A percentile compares a stretch with the other conserved stretches of the same genome.
Evolutionary conservation across 257 asterid genomes (phyloP).

Genomic region (Solanum phureja): DNA sequence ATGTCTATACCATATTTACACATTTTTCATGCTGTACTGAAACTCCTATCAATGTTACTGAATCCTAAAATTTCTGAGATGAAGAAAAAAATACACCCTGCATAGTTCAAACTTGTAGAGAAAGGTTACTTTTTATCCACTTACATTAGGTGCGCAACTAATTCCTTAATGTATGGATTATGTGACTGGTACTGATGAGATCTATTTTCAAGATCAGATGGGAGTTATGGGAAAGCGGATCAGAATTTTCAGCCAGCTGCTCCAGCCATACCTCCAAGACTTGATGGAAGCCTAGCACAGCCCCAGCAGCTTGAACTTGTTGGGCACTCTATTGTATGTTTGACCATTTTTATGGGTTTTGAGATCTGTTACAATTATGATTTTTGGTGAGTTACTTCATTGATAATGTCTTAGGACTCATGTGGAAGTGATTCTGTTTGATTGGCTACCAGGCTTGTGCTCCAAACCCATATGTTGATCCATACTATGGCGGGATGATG

Average conservation of each 20-base stretch:
- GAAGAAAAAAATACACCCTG: neutral
- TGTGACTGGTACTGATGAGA: conserved; percentile 2
- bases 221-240: conserved; percentile 18
- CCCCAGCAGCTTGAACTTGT: conserved; percentile 54
- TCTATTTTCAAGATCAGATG: conserved; percentile 34
- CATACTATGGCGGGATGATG: conserved; percentile 65
- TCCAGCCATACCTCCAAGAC: conserved; percentile 31
- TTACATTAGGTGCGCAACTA: neutral
- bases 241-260: conserved; percentile 30
- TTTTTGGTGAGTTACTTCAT: neutral
- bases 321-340: conserved; percentile 57
- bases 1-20: neutral
- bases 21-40: neutral
- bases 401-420: neutral
- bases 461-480: conserved; percentile 40
- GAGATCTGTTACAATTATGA: neutral
- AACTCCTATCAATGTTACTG: neutral
- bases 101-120: neutral
- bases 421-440: neutral
- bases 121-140: neutral
- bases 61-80: neutral
- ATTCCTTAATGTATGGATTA: neutral
- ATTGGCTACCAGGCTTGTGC: conserved; percentile 44
- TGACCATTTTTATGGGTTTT: neutral
- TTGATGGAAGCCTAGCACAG: conserved; percentile 33